phyloP scores from a whole-genome alignment of 805 yeast genomes.

The Saccharomyces kudriavzevii region DNA sequence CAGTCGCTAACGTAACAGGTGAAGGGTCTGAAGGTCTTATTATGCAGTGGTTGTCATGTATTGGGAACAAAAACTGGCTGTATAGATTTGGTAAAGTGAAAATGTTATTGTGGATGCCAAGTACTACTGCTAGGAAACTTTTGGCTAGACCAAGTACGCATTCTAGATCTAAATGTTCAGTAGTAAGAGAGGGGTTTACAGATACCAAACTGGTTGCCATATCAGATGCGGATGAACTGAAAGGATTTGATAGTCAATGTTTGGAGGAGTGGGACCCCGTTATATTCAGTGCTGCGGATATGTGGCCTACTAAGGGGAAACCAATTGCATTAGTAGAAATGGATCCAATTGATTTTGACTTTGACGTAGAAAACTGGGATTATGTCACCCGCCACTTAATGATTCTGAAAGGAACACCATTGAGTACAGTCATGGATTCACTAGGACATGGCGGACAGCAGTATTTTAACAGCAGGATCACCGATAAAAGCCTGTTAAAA shows the following conservation, averaged over 20 bases:
- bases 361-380: slow-evolving; percentile 55
- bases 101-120: slow-evolving; percentile 62
- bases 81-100: slow-evolving; percentile 65
- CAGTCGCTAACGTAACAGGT: slow-evolving; percentile 51
- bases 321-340: slow-evolving; percentile 53
- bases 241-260: slow-evolving; percentile 13
- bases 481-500: slow-evolving; percentile 33
- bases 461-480: slow-evolving; percentile 33
- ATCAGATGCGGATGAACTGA: slow-evolving; percentile 15
- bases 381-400: slow-evolving; percentile 56
- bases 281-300: slow-evolving; percentile 25
- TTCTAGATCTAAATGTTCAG: slow-evolving; percentile 53
- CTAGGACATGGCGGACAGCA: slow-evolving; percentile 79
- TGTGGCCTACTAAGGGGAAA: slow-evolving; percentile 17
- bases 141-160: slow-evolving; percentile 45
- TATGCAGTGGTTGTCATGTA: slow-evolving; percentile 68
- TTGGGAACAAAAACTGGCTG: slow-evolving; percentile 65
- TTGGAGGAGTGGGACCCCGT: slow-evolving; percentile 27
- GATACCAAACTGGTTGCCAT: slow-evolving; percentile 51
- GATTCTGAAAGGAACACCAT: slow-evolving; percentile 38
- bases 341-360: slow-evolving; percentile 36
- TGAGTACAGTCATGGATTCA: slow-evolving; percentile 39
- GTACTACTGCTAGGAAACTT: slow-evolving; percentile 52
- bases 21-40: slow-evolving; percentile 54
- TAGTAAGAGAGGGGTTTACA: slow-evolving; percentile 57